Base-by-base conservation (phyloP, 2,329 filamentous ascomycete species). In the Aspergillus sp. region DNA sequence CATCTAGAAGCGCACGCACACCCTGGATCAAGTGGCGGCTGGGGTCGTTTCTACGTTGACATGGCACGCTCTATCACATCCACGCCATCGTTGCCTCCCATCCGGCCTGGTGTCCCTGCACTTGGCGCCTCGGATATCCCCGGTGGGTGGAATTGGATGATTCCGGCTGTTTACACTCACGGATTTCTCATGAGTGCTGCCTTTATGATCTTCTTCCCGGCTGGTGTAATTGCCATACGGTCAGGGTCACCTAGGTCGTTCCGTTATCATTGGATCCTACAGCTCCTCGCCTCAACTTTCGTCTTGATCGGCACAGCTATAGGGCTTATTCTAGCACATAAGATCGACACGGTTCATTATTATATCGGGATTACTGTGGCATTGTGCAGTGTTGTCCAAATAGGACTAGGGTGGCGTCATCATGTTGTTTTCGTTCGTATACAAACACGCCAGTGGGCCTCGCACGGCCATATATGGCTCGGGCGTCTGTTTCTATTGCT, bases 31-130 rank as follows among this genome's bases (percentile, higher is more conserved):
- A 51, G 37, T 11, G 50, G 54, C 3, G 58, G 54, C 19, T 60
- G 50, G 45, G 54, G 58, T 7, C 46, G 41, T 5, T 60, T 60
- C 50, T 57, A 60, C 19, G 58, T 60, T 24, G 34, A 57, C 37
- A 57, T 57, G 58, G 33, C 54, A 13, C 57, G 45, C 3, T 54
- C 54, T 17, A 24, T 42, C 3, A 22, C 20, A n/a, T 30, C 20
- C 4, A 11, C 37, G 8, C 53, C 57, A 12, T n/a, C 50, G 3
- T 19, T 27, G 9, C 58, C 58, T 34, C 9, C n/a, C 2, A 59
- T 59, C 12, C 37, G 17, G 15, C 30, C 54, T 8, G 49, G 54
- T 3, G 34, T 57, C 20, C 17, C 39, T 20, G 37, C 45, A 12
- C 33, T 60, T 13, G 54, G 58, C 4, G 48, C 54, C 2, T 51